These are phyloP conservation scores for Carex parvula DNA, from an alignment of 176 grass and related monocot species.

Conservation along the genomic window DNA sequence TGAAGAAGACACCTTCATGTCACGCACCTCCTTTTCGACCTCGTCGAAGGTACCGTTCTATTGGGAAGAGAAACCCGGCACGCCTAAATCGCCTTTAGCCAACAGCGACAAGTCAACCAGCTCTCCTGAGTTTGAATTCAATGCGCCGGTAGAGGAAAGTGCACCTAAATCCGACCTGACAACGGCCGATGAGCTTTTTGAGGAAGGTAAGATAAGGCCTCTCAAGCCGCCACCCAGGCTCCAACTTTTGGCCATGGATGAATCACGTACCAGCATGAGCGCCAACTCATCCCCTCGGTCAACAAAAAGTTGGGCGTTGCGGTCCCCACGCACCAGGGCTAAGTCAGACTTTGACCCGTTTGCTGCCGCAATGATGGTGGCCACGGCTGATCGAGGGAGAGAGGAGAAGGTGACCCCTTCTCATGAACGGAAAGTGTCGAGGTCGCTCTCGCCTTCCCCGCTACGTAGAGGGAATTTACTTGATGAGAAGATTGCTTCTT, in stretches of 20 bases:
- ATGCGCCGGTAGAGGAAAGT: constrained; percentile 39
- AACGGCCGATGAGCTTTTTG: constrained; percentile 77
- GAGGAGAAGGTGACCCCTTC: neutral
- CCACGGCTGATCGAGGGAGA: constrained; percentile 38
- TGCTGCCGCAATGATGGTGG: constrained; percentile 54
- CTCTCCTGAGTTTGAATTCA: constrained; percentile 71
- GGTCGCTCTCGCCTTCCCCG: constrained; percentile 48
- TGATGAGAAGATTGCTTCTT: neutral
- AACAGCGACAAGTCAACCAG: constrained; percentile 6
- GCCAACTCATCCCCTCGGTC: constrained; percentile 58
- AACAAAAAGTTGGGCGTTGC: constrained; percentile 32
- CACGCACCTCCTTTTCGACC: constrained; percentile 27
- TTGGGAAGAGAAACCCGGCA: constrained; percentile 92
- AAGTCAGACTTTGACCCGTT: constrained; percentile 63
- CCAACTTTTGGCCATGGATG: constrained; percentile 26
- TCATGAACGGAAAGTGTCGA: constrained; percentile 29
- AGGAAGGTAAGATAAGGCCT: constrained; percentile 51
- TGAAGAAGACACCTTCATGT: constrained; percentile 17
- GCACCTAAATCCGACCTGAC: constrained; percentile 29
- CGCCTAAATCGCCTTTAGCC: constrained; percentile 46
- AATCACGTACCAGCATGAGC: constrained; percentile 37
- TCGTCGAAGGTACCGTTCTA: constrained; percentile 61
- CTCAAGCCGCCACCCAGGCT: constrained; percentile 71
- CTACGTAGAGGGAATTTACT: constrained; percentile 34
- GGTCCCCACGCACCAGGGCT: constrained; percentile 40